Conservation (phyloP, 805 yeast species). For the Yamadazyma akitaensis region DNA sequence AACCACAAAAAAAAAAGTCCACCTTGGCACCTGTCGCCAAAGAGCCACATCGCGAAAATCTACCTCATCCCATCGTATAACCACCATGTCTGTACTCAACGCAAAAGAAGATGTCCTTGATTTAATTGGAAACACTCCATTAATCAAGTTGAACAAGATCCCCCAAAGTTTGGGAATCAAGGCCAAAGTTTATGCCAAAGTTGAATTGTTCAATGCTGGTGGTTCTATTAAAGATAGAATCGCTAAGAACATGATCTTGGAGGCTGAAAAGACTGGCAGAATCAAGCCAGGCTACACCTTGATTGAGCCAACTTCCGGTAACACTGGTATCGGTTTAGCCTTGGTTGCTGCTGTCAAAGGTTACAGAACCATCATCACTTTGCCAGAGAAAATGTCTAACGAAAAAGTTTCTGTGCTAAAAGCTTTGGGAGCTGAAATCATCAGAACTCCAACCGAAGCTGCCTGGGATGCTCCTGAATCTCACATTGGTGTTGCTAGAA, state of each 20-base stretch:
- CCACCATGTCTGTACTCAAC: constrained; percentile 20
- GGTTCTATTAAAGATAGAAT: constrained; percentile 89
- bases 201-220: constrained; percentile 83
- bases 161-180: constrained; percentile 75
- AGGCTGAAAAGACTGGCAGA: constrained; percentile 73
- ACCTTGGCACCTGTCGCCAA: too few relatives aligned
- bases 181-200: constrained; percentile 69
- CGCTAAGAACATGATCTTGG: constrained; percentile 81
- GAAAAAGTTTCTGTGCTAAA: constrained; percentile 85
- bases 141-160: constrained; percentile 68
- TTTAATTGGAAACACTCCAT: constrained; percentile 82
- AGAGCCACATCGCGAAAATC: constrained; percentile 3
- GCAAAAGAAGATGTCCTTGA: constrained; percentile 58
- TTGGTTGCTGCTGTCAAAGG: constrained; percentile 84
- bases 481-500: constrained; percentile 83
- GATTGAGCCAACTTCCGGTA: constrained; percentile 89
- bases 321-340: constrained; percentile 89
- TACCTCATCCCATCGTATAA: constrained; percentile 3
- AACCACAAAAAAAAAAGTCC: too few relatives aligned
- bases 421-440: constrained; percentile 87
- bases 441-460: constrained; percentile 88
- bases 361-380: constrained; percentile 79
- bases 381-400: constrained; percentile 90
- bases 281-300: constrained; percentile 83
- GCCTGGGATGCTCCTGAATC: constrained; percentile 93